Percentiles rank a stretch among this genome's conserved stretches.
These are phyloP conservation scores for Aphanomyces cochlioides DNA, from an alignment of 352 stramenopile genomes.

Conservation along the genomic window DNA sequence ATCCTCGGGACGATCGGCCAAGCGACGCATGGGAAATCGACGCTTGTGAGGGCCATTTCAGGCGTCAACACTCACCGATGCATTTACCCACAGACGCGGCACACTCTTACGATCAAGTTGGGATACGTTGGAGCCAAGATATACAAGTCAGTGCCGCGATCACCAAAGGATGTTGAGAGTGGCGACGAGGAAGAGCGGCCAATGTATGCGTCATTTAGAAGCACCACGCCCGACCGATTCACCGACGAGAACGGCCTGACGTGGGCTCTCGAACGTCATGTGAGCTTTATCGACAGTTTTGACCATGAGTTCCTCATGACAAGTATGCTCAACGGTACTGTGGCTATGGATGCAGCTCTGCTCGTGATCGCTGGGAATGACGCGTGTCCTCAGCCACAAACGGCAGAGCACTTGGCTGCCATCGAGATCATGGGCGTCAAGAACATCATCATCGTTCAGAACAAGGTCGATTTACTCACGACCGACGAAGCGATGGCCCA, in stretches of 20 bases:
- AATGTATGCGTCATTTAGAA: slow-evolving; percentile 85
- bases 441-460: slow-evolving; percentile 99
- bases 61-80: slow-evolving; percentile 98
- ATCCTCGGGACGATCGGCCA: slow-evolving; percentile 99
- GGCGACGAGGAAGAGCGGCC: slow-evolving; percentile 37
- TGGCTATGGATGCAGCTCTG: slow-evolving; percentile 99
- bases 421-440: slow-evolving; percentile 99
- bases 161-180: background rate
- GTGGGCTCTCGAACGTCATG: slow-evolving; percentile 93
- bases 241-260: slow-evolving; percentile 86
- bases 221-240: slow-evolving; percentile 84
- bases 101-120: slow-evolving; percentile 99
- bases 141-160: slow-evolving; percentile 79
- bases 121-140: slow-evolving; percentile 99
- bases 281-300: slow-evolving; percentile 99
- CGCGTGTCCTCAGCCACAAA: slow-evolving; percentile 99
- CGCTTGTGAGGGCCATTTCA: slow-evolving; percentile 99
- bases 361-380: slow-evolving; percentile 97
- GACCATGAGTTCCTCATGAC: slow-evolving; percentile 99
- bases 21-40: slow-evolving; percentile 99
- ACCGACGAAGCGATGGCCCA: slow-evolving; percentile 96
- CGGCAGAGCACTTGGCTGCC: slow-evolving; percentile 98
- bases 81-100: too few relatives aligned
- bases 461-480: slow-evolving; percentile 99
- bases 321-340: slow-evolving; percentile 99